These are phyloP conservation scores for Dryas drummondii DNA, from an alignment of 306 rosid genomes.

Conservation along the genomic window DNA sequence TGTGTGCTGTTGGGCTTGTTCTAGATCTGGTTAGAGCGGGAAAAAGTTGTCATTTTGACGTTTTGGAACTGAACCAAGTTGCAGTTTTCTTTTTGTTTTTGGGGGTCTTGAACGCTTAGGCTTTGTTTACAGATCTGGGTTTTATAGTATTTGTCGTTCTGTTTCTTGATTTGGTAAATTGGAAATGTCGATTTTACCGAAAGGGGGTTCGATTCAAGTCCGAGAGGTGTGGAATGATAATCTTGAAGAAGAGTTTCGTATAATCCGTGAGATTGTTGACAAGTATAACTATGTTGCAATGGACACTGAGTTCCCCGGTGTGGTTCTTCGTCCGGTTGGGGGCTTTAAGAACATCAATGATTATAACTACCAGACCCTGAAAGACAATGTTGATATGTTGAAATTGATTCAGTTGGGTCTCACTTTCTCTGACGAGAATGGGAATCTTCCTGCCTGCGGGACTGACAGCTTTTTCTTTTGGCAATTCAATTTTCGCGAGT, in stretches of 20 bases:
- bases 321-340: conserved; percentile 82
- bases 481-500: conserved; percentile 76
- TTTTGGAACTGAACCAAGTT: conserved; percentile 15
- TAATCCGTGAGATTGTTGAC: conserved; percentile 75
- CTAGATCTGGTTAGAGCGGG: conserved; percentile 10
- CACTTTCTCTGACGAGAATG: conserved; percentile 74
- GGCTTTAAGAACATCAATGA: conserved; percentile 74
- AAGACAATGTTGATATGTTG: conserved; percentile 85
- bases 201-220: conserved; percentile 74
- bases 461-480: conserved; percentile 49
- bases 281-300: conserved; percentile 60
- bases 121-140: conserved; percentile 54
- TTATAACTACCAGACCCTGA: conserved; percentile 76
- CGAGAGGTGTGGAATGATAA: conserved; percentile 89
- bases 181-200: conserved; percentile 74
- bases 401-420: conserved; percentile 90
- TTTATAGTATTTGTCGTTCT: conserved; percentile 23
- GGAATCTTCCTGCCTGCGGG: conserved; percentile 75
- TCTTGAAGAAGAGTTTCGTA: conserved; percentile 67
- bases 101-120: conserved; percentile 29
- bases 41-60: conserved; percentile 12
- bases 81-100: neutral
- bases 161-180: conserved; percentile 27
- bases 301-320: conserved; percentile 96
- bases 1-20: neutral